phyloP scores from a whole-genome alignment of 2,329 filamentous ascomycete genomes.

The Myotisia sp. region DNA sequence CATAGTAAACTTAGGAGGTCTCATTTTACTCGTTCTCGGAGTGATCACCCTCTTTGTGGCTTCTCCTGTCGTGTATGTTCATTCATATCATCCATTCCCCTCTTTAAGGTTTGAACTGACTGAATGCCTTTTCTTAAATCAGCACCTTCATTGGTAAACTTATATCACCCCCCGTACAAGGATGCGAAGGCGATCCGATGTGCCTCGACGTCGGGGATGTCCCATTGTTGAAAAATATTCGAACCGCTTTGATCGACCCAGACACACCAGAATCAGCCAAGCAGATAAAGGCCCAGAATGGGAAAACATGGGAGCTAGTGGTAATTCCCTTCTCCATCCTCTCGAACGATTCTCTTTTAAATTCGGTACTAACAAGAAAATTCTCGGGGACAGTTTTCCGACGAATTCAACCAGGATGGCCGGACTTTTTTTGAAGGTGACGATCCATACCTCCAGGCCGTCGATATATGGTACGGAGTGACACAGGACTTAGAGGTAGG shows the following conservation, averaged over 20 bases:
- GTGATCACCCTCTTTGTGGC: conserved; percentile 52
- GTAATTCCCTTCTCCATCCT: conserved; percentile 31
- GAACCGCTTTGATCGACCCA: conserved; percentile 49
- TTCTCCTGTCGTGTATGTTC: conserved; percentile 52
- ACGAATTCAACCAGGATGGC: conserved; percentile 55
- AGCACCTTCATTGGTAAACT: no score
- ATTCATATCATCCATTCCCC: conserved; percentile 25
- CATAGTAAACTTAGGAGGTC: conserved; percentile 48
- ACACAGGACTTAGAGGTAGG: conserved; percentile 52
- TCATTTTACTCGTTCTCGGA: conserved; percentile 46
- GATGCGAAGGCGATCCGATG: conserved; percentile 27
- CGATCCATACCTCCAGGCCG: conserved; percentile 53
- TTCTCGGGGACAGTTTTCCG: conserved; percentile 41
- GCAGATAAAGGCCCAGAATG: conserved; percentile 43
- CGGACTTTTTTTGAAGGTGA: conserved; percentile 58
- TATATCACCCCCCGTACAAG: no score
- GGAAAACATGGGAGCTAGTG: conserved; percentile 49
- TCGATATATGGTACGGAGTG: conserved; percentile 59
- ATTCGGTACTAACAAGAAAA: background rate
- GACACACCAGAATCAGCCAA: conserved; percentile 47
- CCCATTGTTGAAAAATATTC: conserved; percentile 45
- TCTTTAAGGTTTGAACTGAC: no score
- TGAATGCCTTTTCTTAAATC: no score
- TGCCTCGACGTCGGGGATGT: conserved; percentile 39
- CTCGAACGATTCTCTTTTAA: background rate